Evolutionary conservation across 495 filamentous ascomycete species (phyloP), one percentile per base, ranked within the genome.

Genomic region (Articulospora tetracladia): DNA sequence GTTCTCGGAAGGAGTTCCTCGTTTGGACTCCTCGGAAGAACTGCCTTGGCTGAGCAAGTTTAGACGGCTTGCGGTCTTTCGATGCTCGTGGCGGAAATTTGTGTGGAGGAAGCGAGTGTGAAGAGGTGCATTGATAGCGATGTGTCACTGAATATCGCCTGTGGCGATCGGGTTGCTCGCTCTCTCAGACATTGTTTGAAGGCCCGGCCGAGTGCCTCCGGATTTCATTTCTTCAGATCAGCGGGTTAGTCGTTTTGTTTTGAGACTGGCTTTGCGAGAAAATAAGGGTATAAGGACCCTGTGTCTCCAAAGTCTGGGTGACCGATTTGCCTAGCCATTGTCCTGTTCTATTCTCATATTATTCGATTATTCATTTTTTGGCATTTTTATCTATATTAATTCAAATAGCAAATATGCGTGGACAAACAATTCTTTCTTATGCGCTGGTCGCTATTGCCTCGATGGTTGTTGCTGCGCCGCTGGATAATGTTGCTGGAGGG

Each of bases 401-500:
- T 39, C 46, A n/a, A 44, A 23, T 57, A 53, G 15, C 20, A 34
- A 62, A 27, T 26, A 62, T 62, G 60, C 60, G 60, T 62, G 49
- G 47, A 53, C 41, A 53, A 34, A 46, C 23, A 0, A 1, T 62
- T 36, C 30, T 62, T 47, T 58, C 54, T 15, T 53, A 47, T 15
- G 60, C 60, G 55, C 60, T 62, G 55, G 60, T 62, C 60, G 60
- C 59, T 47, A 23, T 57, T 52, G 54, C 50, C 25, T 12, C n/a
- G 20, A 39, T n/a, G 34, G n/a, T n/a, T 10, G 10, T 10, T 39
- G 47, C 47, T 13, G 10, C 25, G 12, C 23, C 47, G 24, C 2
- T 50, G 4, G 47, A 25, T n/a, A 3, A 25, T 25, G 22, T 2
- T 13, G 20, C 20, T 25, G 25, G 7, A 2, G 2, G 2, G 20